These are phyloP conservation scores for Periconia macrospinosa DNA, from an alignment of 2,329 filamentous ascomycete species.

Conservation along the genomic window DNA sequence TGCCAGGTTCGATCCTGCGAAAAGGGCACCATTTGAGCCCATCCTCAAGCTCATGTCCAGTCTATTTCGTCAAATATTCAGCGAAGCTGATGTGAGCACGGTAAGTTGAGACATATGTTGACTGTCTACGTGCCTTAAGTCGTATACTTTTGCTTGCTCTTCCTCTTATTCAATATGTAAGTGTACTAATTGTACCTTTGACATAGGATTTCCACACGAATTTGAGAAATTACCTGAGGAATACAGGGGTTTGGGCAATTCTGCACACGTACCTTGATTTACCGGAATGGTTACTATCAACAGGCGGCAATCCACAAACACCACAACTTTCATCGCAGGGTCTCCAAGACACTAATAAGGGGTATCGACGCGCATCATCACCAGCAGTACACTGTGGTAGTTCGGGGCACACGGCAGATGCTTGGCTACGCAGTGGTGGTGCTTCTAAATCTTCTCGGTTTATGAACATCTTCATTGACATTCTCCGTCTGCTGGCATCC, in stretches of 20 bases:
- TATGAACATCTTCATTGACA: conserved; percentile 85
- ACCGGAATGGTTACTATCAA: conserved; percentile 64
- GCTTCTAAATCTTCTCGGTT: conserved; percentile 65
- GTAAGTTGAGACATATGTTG: background rate
- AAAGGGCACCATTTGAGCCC: conserved; percentile 63
- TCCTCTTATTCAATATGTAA: background rate
- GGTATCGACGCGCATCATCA: conserved; percentile 29
- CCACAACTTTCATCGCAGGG: conserved; percentile 28
- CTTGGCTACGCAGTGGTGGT: conserved; percentile 51
- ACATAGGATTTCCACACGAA: conserved; percentile 59
- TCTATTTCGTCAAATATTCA: conserved; percentile 66
- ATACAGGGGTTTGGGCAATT: conserved; percentile 56
- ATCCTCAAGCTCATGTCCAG: conserved; percentile 63
- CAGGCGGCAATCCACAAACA: conserved; percentile 20
- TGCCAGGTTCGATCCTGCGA: conserved; percentile 62
- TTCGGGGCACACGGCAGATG: conserved; percentile 43
- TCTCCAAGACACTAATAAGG: conserved; percentile 17
- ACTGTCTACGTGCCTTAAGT: background rate
- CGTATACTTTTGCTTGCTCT: too few relatives aligned
- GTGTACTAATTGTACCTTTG: background rate
- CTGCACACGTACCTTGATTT: conserved; percentile 62
- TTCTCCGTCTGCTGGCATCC: conserved; percentile 76
- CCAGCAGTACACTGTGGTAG: conserved; percentile 41
- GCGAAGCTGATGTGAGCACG: conserved; percentile 63
- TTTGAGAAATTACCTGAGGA: conserved; percentile 57